A percentile compares a stretch with the other conserved stretches of the same genome.
Evolutionary conservation across 257 asterid genomes (phyloP).

Genomic region (Lantana camara): DNA sequence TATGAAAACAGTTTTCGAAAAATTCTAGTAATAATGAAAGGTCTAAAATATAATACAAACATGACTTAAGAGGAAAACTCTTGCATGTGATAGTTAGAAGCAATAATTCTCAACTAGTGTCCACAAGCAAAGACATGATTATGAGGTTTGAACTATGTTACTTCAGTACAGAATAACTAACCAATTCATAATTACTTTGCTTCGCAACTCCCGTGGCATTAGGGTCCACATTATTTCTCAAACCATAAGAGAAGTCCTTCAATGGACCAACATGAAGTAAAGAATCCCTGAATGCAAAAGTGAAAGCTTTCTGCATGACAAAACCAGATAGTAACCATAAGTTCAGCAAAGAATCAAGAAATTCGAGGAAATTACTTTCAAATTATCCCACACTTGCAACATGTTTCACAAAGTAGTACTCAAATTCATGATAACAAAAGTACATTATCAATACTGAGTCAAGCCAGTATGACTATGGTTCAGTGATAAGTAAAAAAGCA

Average conservation of each 20-base stretch:
- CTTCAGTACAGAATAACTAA: slow-evolving; percentile 35
- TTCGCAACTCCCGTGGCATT: slow-evolving; percentile 82
- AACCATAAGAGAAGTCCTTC: slow-evolving; percentile 87
- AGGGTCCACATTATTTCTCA: slow-evolving; percentile 85
- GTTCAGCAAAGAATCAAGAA: slow-evolving; percentile 14
- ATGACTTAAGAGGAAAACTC: neutral
- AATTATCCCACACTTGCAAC: too few relatives aligned
- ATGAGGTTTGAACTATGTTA: slow-evolving; percentile 4
- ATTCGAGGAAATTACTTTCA: too few relatives aligned
- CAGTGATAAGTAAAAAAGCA: neutral
- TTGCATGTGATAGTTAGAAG: slow-evolving; percentile 25
- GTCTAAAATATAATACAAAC: slow-evolving; percentile 15
- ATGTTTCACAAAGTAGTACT: slow-evolving; percentile 13
- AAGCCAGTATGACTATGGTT: slow-evolving; percentile 9
- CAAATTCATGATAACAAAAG: slow-evolving; percentile 3
- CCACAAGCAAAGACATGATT: slow-evolving; percentile 21
- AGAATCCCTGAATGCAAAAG: slow-evolving; percentile 91
- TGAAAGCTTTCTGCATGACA: slow-evolving; percentile 72
- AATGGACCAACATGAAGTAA: slow-evolving; percentile 90
- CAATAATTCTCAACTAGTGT: slow-evolving; percentile 20
- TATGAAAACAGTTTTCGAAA: slow-evolving; percentile 25
- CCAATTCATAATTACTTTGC: slow-evolving; percentile 97
- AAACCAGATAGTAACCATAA: slow-evolving; percentile 9
- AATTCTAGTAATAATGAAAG: slow-evolving; percentile 20
- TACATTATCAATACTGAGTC: neutral